Evolutionary conservation across 495 filamentous ascomycete genomes (phyloP).

Genomic region (Penicillium fimorum): DNA sequence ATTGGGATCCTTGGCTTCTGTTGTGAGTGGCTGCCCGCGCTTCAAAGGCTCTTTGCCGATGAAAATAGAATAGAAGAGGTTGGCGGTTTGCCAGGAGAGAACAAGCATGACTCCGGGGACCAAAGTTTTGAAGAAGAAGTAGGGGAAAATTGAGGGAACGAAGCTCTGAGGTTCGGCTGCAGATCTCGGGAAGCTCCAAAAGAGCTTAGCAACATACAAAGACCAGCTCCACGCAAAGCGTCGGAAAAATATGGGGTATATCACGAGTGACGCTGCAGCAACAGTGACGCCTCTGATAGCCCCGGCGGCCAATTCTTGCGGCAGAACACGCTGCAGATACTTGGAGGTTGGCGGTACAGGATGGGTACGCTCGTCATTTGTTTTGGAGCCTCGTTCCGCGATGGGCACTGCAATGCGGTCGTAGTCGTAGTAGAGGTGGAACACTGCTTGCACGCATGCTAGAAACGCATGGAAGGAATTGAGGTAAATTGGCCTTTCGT

Average conservation of each 20-base stretch:
- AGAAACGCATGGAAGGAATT: constrained; percentile 65
- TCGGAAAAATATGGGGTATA: constrained; percentile 67
- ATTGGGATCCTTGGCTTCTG: constrained; percentile 84
- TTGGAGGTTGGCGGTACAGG: constrained; percentile 34
- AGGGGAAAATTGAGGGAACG: constrained; percentile 56
- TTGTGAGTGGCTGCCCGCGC: constrained; percentile 76
- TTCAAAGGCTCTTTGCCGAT: constrained; percentile 79
- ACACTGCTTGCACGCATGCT: constrained; percentile 63
- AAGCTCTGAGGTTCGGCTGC: constrained; percentile 54
- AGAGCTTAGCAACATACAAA: constrained; percentile 63
- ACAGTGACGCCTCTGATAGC: constrained; percentile 45
- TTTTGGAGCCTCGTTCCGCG: constrained; percentile 32
- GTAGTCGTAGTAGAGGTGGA: constrained; percentile 72
- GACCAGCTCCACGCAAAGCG: constrained; percentile 63
- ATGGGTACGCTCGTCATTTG: constrained; percentile 38
- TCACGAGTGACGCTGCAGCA: constrained; percentile 44
- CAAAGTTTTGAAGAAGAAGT: constrained; percentile 59
- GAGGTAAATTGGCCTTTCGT: constrained; percentile 84
- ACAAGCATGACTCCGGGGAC: constrained; percentile 65
- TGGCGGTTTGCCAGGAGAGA: constrained; percentile 70
- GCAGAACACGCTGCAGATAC: constrained; percentile 30
- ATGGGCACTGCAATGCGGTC: constrained; percentile 64
- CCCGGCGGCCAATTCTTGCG: constrained; percentile 25
- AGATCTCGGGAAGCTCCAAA: constrained; percentile 71
- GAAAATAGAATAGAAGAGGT: constrained; percentile 73